These are phyloP conservation scores for Didymosphaeria variabile DNA, from an alignment of 2,329 filamentous ascomycete species.

Conservation along the genomic window DNA sequence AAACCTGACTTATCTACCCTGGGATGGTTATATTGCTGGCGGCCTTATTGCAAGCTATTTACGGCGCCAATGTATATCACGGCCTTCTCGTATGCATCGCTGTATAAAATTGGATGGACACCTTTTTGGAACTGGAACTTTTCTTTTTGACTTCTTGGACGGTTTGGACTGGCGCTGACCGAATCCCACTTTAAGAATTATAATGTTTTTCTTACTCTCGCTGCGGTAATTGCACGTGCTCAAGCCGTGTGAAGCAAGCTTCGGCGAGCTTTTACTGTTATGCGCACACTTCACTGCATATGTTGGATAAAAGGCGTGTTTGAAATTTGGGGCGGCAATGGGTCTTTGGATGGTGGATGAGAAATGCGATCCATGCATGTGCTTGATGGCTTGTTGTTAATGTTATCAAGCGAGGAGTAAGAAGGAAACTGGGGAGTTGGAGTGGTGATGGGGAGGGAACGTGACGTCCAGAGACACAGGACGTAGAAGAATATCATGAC, in stretches of 20 bases:
- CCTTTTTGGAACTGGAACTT: conserved; percentile 7
- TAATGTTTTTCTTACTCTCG: background rate
- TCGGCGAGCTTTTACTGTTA: background rate
- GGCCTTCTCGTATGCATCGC: conserved; percentile 26
- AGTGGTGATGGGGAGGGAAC: background rate
- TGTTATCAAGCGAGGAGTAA: background rate
- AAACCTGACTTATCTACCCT: conserved; percentile 16
- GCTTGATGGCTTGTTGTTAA: background rate
- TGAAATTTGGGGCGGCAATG: background rate
- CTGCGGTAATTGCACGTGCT: background rate
- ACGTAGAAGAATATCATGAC: background rate
- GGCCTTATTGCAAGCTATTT: conserved; percentile 20
- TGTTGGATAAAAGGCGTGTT: conserved; percentile 4
- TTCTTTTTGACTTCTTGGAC: background rate
- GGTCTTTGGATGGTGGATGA: background rate
- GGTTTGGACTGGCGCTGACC: conserved; percentile 6
- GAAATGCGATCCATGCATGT: background rate
- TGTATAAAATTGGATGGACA: conserved; percentile 23
- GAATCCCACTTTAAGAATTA: background rate
- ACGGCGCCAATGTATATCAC: conserved; percentile 30
- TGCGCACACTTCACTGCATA: background rate
- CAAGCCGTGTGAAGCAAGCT: background rate
- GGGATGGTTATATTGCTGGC: conserved; percentile 19
- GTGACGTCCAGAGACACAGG: background rate
- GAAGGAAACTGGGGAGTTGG: background rate